Base-by-base conservation (phyloP, 164 flowering plant genomes). In the Aristolochia californica region DNA sequence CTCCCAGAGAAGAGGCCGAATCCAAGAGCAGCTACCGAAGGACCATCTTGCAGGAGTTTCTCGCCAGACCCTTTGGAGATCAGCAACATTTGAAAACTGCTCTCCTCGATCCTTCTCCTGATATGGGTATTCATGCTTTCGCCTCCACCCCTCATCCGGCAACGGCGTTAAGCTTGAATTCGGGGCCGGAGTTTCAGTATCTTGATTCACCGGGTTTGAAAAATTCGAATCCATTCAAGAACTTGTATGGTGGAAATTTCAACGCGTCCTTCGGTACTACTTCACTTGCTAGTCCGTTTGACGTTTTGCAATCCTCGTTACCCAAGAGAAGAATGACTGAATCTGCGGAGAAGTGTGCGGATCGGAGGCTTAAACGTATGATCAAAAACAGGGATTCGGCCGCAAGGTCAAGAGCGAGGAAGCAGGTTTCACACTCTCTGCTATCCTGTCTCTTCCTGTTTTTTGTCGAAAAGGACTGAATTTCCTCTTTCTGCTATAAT, bases 361-460 rank as follows among this genome's bases (percentile, higher is more conserved):
- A 80, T 63, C 76, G 74, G 16, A 53, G 83, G 27, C 72, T 69
- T 27, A 80, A 77, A 60, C 80, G 87, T n/a, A 73, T 80, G 81
- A 78, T 82, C 67, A 85, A 82, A 78, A 82, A 80, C 62, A 61
- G 91, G 57, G 91, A 85, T 49, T 82, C 91, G 7, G 91, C 91
- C 43, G 78, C 82, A 20, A 74, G 91, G 1, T 84, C 91, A n/a
- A 71, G 91, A 61, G 84, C 91, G 24, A 69, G 84, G 62, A 79
- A 76, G 68, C 88, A 85, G 86, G 91, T 55, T 20, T 45, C 5
- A 50, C 25, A 7, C 56, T 53, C 45, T 60, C 40, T 47, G 38
- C 7, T 15, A 25, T 43, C 20, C 50, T n/a, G n/a, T n/a, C n/a
- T n/a, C n/a, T 14, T 21, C 25, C 9, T 24, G 28, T 26, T 2